A percentile compares a stretch with the other conserved stretches of the same genome.
These are phyloP conservation scores for Myxozyma melibiosi DNA, from an alignment of 805 yeast species.

Conservation along the genomic window DNA sequence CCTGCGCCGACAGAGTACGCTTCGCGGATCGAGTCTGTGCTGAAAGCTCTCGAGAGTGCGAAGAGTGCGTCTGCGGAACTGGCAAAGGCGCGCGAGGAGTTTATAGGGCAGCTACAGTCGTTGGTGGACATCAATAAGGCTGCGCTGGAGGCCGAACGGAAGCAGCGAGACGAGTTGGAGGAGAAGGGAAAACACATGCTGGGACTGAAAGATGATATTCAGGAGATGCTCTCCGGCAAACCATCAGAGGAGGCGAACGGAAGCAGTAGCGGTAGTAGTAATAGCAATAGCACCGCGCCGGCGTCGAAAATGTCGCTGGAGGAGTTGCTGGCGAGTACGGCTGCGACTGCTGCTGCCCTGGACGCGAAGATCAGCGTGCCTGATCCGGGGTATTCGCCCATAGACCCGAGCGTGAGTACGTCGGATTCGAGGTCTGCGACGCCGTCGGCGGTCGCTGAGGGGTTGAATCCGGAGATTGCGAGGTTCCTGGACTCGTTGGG, in stretches of 20 bases:
- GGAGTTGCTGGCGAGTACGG: background rate
- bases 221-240: slow-evolving; percentile 21
- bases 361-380: slow-evolving; percentile 17
- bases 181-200: slow-evolving; percentile 38
- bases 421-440: background rate
- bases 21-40: slow-evolving; percentile 35
- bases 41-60: slow-evolving; percentile 36
- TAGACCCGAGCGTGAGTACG: background rate
- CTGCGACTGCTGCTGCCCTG: background rate
- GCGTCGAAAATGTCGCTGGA: background rate
- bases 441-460: background rate
- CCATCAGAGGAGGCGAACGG: no score
- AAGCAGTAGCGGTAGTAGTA: background rate
- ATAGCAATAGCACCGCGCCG: background rate
- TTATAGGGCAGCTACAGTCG: slow-evolving; percentile 39
- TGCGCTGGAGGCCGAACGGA: slow-evolving; percentile 38
- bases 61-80: slow-evolving; percentile 37
- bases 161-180: slow-evolving; percentile 37
- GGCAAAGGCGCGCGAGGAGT: slow-evolving; percentile 34
- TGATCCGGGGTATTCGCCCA: slow-evolving; percentile 21
- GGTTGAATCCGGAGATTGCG: slow-evolving; percentile 29
- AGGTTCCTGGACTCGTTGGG: slow-evolving; percentile 19
- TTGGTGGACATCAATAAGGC: slow-evolving; percentile 39
- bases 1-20: slow-evolving; percentile 44
- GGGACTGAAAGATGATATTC: slow-evolving; percentile 9